These are phyloP conservation scores for Hypoxylon sp. DNA, from an alignment of 2,329 filamentous ascomycete species.

Conservation along the genomic window DNA sequence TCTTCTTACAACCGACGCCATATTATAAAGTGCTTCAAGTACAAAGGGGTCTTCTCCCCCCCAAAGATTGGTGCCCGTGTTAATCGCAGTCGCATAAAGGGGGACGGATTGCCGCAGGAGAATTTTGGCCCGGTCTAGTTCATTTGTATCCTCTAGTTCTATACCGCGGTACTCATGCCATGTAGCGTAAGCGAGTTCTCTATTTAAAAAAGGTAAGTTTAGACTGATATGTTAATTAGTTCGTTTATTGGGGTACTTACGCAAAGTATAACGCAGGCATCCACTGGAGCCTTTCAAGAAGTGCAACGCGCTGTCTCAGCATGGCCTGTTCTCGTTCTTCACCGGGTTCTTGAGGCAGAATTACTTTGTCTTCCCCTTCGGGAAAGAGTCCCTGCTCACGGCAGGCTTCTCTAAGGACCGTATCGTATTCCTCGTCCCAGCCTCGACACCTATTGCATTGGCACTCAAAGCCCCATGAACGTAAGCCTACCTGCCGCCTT, in stretches of 20 bases:
- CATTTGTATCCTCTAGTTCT: background rate
- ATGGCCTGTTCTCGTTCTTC: background rate
- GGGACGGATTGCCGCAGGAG: background rate
- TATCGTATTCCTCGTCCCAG: constrained; percentile 6
- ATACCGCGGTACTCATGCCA: background rate
- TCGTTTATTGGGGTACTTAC: constrained; percentile 28
- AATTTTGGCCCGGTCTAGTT: background rate
- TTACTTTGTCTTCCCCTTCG: background rate
- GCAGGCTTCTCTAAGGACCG: background rate
- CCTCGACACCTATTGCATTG: constrained; percentile 20
- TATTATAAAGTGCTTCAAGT: background rate
- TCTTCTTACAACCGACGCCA: background rate
- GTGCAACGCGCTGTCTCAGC: background rate
- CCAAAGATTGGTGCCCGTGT: background rate
- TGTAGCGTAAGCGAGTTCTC: background rate
- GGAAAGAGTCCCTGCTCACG: background rate
- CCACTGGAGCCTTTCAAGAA: constrained; percentile 1
- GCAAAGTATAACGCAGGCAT: constrained; percentile 25
- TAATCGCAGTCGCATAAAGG: background rate
- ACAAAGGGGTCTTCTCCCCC: background rate
- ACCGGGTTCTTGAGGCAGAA: background rate
- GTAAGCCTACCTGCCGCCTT: background rate
- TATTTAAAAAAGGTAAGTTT: background rate
- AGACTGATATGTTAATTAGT: background rate
- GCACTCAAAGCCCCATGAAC: constrained; percentile 22